Evolutionary conservation across 2,329 filamentous ascomycete species (phyloP).

Genomic region (Thelonectria olida): DNA sequence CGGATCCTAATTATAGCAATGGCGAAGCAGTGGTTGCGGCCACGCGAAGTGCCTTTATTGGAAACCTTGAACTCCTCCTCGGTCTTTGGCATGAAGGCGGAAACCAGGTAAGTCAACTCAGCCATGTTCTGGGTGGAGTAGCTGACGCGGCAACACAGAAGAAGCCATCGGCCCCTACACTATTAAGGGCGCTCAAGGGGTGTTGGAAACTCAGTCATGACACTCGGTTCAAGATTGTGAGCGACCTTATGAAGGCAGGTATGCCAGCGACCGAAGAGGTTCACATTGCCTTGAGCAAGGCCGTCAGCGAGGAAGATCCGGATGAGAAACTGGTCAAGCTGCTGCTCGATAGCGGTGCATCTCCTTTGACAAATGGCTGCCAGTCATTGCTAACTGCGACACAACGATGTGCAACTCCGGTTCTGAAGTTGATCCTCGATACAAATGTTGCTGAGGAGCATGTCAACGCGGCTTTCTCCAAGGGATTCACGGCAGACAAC

Average conservation of each 20-base stretch:
- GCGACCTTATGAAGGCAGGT: conserved; percentile 62
- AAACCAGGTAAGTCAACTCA: conserved; percentile 49
- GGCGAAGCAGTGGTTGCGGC: conserved; percentile 66
- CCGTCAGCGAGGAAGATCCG: conserved; percentile 61
- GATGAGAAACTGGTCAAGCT: conserved; percentile 58
- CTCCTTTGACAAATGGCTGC: conserved; percentile 60
- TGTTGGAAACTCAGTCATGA: conserved; percentile 61
- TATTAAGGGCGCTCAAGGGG: conserved; percentile 62
- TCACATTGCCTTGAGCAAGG: conserved; percentile 59
- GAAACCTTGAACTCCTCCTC: conserved; percentile 60
- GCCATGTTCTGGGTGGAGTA: conserved; percentile 6
- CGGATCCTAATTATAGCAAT: conserved; percentile 63
- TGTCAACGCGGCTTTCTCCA: conserved; percentile 55
- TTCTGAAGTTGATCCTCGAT: conserved; percentile 55
- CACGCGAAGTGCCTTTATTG: conserved; percentile 59
- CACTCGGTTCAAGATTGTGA: conserved; percentile 57
- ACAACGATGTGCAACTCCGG: conserved; percentile 47
- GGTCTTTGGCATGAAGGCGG: conserved; percentile 54
- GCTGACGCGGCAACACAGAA: conserved; percentile 46
- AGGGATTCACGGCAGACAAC: conserved; percentile 54
- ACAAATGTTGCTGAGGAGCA: conserved; percentile 53
- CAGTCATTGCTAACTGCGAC: conserved; percentile 62
- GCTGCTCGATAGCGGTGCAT: conserved; percentile 61
- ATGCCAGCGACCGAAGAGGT: conserved; percentile 59
- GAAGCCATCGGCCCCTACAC: conserved; percentile 56